A percentile compares a stretch with the other conserved stretches of the same genome.
Evolutionary conservation across 2,329 filamentous ascomycete genomes (phyloP).

Genomic region (Aspergillus tubingensis): DNA sequence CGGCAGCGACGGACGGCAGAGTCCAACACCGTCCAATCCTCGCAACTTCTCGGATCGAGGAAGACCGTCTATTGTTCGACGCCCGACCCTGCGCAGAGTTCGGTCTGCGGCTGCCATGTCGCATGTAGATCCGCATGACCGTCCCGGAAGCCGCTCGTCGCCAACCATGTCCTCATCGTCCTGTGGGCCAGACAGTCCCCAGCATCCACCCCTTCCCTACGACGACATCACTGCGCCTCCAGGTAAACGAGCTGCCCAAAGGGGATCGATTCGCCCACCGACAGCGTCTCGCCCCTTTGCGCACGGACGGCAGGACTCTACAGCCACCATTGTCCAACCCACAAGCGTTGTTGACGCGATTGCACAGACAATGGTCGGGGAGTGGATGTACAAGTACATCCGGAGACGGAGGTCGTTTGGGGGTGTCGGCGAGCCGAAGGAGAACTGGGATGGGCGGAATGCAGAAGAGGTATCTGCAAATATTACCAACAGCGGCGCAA

Average conservation of each 20-base stretch:
- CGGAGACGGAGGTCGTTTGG: conserved; percentile 80
- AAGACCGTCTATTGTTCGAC: conserved; percentile 56
- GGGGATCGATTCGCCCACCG: conserved; percentile 26
- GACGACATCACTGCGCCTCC: conserved; percentile 66
- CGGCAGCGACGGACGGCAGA: conserved; percentile 74
- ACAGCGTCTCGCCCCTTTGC: conserved; percentile 28
- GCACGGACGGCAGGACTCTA: conserved; percentile 51
- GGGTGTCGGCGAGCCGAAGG: conserved; percentile 60
- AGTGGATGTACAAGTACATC: conserved; percentile 59
- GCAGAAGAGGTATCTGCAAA: conserved; percentile 70
- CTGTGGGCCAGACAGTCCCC: conserved; percentile 68
- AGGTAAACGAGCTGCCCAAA: conserved; percentile 31
- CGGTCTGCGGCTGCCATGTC: conserved; percentile 78
- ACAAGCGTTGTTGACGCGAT: conserved; percentile 92
- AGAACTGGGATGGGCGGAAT: conserved; percentile 56
- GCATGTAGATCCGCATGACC: conserved; percentile 50
- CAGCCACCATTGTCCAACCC: conserved; percentile 63
- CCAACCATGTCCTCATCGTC: conserved; percentile 65
- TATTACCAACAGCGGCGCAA: conserved; percentile 63
- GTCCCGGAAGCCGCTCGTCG: conserved; percentile 50
- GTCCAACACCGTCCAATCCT: conserved; percentile 67
- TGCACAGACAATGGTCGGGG: conserved; percentile 96
- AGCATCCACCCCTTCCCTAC: conserved; percentile 69
- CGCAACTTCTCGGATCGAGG: conserved; percentile 58
- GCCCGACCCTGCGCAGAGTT: conserved; percentile 73